These are phyloP conservation scores for Leccinellum albellum DNA, from an alignment of 768 basidiomycete species.

Conservation along the genomic window DNA sequence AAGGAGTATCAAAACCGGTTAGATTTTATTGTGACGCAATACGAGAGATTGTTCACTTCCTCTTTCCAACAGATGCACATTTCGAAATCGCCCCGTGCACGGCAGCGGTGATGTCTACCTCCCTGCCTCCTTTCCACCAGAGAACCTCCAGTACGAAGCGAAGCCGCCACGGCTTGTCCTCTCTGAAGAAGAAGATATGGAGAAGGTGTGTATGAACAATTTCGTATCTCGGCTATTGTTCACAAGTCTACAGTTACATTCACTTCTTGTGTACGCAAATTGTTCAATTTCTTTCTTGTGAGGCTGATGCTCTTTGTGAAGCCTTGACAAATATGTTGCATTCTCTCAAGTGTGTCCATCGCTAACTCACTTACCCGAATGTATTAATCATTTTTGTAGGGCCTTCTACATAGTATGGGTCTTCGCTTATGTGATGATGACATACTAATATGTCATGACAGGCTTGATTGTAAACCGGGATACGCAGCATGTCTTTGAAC, in stretches of 20 bases:
- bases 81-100: conserved; percentile 34
- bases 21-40: not conserved
- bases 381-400: conserved; percentile 23
- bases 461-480: conserved; percentile 25
- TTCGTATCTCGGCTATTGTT: not conserved
- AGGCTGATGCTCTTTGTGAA: conserved; percentile 44
- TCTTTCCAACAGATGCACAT: conserved; percentile 39
- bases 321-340: conserved; percentile 28
- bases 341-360: conserved; percentile 25
- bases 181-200: conserved; percentile 42
- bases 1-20: conserved; percentile 56
- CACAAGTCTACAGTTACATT: conserved; percentile 42
- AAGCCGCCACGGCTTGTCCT: conserved; percentile 29
- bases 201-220: conserved; percentile 36
- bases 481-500: conserved; percentile 26
- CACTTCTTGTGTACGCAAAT: conserved; percentile 52
- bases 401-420: conserved; percentile 19
- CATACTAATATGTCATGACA: not conserved
- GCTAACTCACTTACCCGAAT: conserved; percentile 32
- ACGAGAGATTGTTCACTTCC: not conserved
- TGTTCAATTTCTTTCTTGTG: not conserved
- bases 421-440: not conserved
- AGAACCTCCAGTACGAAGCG: conserved; percentile 19
- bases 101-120: conserved; percentile 41
- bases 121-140: conserved; percentile 52